Evolutionary conservation across 1,284 basidiomycete species (phyloP), one percentile per base, ranked within the genome.

Genomic region (Abortiporus biennis): DNA sequence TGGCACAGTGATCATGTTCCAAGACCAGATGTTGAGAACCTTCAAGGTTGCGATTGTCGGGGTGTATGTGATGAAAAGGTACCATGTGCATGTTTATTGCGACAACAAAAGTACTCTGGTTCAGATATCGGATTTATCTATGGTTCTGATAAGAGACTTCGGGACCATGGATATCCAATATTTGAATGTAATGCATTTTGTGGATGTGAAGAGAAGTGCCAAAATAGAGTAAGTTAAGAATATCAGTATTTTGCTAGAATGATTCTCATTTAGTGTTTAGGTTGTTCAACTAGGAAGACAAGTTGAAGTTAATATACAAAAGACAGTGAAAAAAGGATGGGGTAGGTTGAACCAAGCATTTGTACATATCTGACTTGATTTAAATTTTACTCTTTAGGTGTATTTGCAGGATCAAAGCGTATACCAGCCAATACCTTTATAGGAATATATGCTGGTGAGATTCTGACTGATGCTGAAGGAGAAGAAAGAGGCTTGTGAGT

Each of bases 131-230:
- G 80, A 1, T 92, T 90, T 55, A 64, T 76, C 13, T 92, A 90
- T 54, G 74, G 85, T 48, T 59, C 61, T 39, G 68, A 68, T 43
- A 81, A 82, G 8, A 60, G 62, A 19, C 54, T 90, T 25, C 19
- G 21, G 50, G 38, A 51, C 6, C 54, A 62, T 9, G 70, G 71
- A 5, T 75, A 76, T 41, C 83, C 90, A 0, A 81, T 94, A 25
- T 90, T 88, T 54, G 92, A 95, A 61, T 96, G 92, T 59, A 91
- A 92, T 54, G 78, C 76, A 33, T 66, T 79, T 12, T 96, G 92
- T 58, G 71, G 74, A 1, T 96, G 92, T 62, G 78, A 80, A 2
- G 80, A 85, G 1, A 76, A 82, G 33, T 96, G 92, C 58, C 67
- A 65, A 38, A 95, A 95, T 61, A 66, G 91, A 55, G 92, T 93